phyloP scores from a whole-genome alignment of 2,329 filamentous ascomycete genomes.

The Sporothrix variecibatus region DNA sequence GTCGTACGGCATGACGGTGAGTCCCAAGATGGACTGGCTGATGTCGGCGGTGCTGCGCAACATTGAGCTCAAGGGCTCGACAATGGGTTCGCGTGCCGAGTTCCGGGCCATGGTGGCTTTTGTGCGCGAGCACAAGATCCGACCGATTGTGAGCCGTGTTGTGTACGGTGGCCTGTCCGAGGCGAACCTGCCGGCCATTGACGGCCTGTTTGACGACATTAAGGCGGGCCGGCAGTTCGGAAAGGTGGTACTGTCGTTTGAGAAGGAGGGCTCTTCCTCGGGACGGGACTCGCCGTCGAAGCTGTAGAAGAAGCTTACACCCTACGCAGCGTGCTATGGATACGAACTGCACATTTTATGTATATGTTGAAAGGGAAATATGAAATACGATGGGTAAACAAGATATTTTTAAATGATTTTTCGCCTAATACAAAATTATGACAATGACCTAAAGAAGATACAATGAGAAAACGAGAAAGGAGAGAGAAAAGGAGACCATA shows the following conservation, averaged over 20 bases:
- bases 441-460: not conserved
- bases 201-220: slow-evolving; percentile 85
- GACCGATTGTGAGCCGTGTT: slow-evolving; percentile 74
- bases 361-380: not conserved
- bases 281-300: slow-evolving; percentile 38
- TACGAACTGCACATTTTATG: not conserved
- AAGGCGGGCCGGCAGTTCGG: slow-evolving; percentile 84
- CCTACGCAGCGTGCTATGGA: not conserved
- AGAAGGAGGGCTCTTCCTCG: slow-evolving; percentile 28
- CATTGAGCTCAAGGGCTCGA: slow-evolving; percentile 80
- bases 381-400: not conserved
- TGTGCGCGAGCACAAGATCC: slow-evolving; percentile 70
- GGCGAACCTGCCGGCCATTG: slow-evolving; percentile 75
- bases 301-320: slow-evolving; percentile 39
- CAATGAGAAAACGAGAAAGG: not conserved
- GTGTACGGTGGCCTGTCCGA: slow-evolving; percentile 61
- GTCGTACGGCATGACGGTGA: slow-evolving; percentile 87
- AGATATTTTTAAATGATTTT: not conserved
- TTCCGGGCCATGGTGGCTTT: slow-evolving; percentile 83
- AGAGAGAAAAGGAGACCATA: slow-evolving; percentile 5
- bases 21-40: slow-evolving; percentile 80
- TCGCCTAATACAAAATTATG: not conserved
- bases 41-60: slow-evolving; percentile 87
- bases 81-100: slow-evolving; percentile 88
- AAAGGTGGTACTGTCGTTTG: slow-evolving; percentile 81